Percentiles rank a stretch among this genome's conserved stretches.
phyloP scores from a whole-genome alignment of 768 basidiomycete genomes.

The Tephrocybe rancida region DNA sequence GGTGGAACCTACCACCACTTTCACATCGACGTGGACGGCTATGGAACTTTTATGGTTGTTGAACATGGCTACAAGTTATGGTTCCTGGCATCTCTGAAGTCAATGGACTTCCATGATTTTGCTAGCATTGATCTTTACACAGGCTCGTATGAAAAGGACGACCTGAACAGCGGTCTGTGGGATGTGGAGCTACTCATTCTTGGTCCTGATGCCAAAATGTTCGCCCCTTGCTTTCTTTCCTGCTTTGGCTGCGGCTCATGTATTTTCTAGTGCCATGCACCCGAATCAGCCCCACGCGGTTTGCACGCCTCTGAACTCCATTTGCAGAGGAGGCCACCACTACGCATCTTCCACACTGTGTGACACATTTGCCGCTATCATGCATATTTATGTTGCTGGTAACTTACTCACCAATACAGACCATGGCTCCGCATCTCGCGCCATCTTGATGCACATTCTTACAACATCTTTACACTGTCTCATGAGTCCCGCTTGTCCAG shows the following conservation, averaged over 20 bases:
- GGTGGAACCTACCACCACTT: no score
- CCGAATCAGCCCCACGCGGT: constrained; percentile 20
- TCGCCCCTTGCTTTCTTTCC: no score
- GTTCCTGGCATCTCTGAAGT: constrained; percentile 6
- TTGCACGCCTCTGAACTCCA: constrained; percentile 11
- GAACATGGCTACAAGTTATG: constrained; percentile 17
- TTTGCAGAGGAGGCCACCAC: constrained; percentile 25
- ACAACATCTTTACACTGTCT: neutral
- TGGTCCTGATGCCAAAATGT: constrained; percentile 6
- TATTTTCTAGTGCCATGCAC: constrained; percentile 16
- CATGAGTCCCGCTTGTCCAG: no score
- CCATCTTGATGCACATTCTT: no score
- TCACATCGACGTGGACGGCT: no score
- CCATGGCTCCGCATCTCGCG: constrained; percentile 2
- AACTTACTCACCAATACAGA: constrained; percentile 16
- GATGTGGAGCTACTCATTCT: constrained; percentile 7
- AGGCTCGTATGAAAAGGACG: neutral
- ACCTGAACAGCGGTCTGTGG: neutral
- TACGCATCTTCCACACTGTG: constrained; percentile 16
- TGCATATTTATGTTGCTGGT: constrained; percentile 18
- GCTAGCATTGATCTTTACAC: neutral
- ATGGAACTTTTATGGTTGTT: no score
- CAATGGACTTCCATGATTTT: neutral
- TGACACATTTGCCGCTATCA: constrained; percentile 12
- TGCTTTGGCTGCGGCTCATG: neutral